Evolutionary conservation across 2,329 filamentous ascomycete species (phyloP).

Genomic region (Ophidiomyces ophidiicola): DNA sequence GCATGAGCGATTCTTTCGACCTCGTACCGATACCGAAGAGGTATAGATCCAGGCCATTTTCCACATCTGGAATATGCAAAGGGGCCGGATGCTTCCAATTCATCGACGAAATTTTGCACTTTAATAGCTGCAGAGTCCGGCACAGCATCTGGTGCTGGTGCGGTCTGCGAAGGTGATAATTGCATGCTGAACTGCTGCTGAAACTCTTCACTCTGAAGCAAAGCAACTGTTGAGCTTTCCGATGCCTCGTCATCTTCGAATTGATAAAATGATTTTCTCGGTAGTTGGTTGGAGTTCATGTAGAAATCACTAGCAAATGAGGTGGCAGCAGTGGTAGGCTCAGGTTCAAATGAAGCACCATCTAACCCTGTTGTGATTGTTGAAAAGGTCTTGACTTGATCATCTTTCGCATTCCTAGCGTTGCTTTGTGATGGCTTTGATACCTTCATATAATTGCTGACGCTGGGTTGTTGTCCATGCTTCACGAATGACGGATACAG

Average conservation of each 20-base stretch:
- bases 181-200: background rate
- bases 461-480: background rate
- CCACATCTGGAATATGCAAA: conserved; percentile 22
- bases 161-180: too few relatives aligned
- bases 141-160: background rate
- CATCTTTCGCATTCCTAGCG: background rate
- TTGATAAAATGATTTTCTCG: background rate
- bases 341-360: conserved; percentile 5
- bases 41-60: conserved; percentile 20
- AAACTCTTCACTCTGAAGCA: conserved; percentile 6
- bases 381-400: conserved; percentile 3
- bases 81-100: conserved; percentile 25
- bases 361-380: conserved; percentile 2
- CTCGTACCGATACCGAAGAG: conserved; percentile 30
- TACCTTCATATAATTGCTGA: conserved; percentile 6
- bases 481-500: background rate
- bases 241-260: conserved; percentile 5
- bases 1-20: conserved; percentile 26
- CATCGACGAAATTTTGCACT: conserved; percentile 19
- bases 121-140: conserved; percentile 8
- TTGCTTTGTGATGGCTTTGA: conserved; percentile 1
- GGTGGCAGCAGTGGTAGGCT: conserved; percentile 9
- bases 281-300: background rate
- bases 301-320: conserved; percentile 7
- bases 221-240: conserved; percentile 2